Evolutionary conservation across 495 filamentous ascomycete genomes (phyloP), one percentile per base, ranked within the genome.

Genomic region (Alectoria sarmentosa): DNA sequence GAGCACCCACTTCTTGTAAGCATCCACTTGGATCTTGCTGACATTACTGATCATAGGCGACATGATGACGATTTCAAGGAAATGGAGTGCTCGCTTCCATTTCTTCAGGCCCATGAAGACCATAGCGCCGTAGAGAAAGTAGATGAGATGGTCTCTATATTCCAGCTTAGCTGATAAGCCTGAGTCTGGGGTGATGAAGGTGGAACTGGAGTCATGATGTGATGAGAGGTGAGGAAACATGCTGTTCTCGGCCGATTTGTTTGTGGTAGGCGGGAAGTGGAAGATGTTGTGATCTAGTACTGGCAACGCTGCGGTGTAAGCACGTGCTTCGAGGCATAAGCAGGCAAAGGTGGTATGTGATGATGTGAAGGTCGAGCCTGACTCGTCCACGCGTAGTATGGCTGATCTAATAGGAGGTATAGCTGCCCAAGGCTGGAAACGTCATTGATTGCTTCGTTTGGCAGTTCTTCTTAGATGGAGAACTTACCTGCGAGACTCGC

Each of bases 1-100:
- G n/a, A 98, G 76, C 13, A 94, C 74, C 88, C 90, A 96, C 76
- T 95, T 97, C 73, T 93, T 96, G 78, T 96, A 95, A 19, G 90
- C 90, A 69, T 96, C 91, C 3, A 89, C 80, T 87, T 92, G 91
- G 37, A 94, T 80, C 74, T 85, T 87, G 75, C 86, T 93, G 26
- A 83, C 79, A 17, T 79, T 74, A 30, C 75, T 79, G 19, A 74
- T 76, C 1, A 82, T 76, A 13, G 92, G 92, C 46, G 81, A 82
- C 21, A 85, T 80, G 38, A 93, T 78, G 48, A 87, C 84, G 63
- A 83, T 79, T 66, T 87, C 86, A 36, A 97, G 78, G 59, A 87
- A 89, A 54, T 86, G 80, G 36, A 82, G 77, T 0, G 93, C 92
- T 63, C 84, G 83, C 37, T 79, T 75, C 90, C 89, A 98, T 60